Conservation (phyloP, 371 early-diverging fungal genomes). For the Mucor mucedo region DNA sequence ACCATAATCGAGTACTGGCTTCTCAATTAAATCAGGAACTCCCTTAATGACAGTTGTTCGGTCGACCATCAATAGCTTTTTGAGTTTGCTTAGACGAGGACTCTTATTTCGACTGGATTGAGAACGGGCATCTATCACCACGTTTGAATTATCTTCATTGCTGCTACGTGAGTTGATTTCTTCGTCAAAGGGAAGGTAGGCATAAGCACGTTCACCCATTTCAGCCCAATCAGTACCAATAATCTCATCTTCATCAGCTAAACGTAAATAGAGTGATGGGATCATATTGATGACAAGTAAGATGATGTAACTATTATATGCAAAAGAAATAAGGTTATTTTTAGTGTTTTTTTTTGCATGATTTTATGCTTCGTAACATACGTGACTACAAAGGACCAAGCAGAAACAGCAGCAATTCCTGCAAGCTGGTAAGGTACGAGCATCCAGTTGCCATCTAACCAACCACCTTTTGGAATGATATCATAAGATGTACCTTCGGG, state of each 20-base stretch:
- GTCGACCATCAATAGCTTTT: constrained; percentile 31
- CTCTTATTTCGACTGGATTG: constrained; percentile 9
- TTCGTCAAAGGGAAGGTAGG: constrained; percentile 51
- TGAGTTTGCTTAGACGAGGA: constrained; percentile 19
- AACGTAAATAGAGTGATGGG: constrained; percentile 58
- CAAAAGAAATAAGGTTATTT: not conserved
- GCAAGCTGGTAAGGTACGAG: constrained; percentile 69
- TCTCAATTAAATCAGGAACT: constrained; percentile 45
- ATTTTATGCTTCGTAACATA: constrained; percentile 7
- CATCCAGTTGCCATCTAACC: constrained; percentile 72
- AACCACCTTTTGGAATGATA: constrained; percentile 60
- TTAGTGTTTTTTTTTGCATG: not conserved
- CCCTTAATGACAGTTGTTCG: constrained; percentile 36
- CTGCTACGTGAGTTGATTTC: constrained; percentile 14
- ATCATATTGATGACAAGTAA: constrained; percentile 54
- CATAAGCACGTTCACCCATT: constrained; percentile 75
- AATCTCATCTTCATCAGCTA: constrained; percentile 64
- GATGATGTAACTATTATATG: constrained; percentile 45
- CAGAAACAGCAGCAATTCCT: constrained; percentile 58
- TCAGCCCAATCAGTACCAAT: constrained; percentile 67
- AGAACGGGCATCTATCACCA: not conserved
- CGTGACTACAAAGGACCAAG: constrained; percentile 68
- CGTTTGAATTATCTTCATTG: constrained; percentile 11
- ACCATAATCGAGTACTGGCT: constrained; percentile 43
- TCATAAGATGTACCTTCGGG: constrained; percentile 61